phyloP scores from a whole-genome alignment of 208 protist genomes.

The Eutreptiella sp. region DNA sequence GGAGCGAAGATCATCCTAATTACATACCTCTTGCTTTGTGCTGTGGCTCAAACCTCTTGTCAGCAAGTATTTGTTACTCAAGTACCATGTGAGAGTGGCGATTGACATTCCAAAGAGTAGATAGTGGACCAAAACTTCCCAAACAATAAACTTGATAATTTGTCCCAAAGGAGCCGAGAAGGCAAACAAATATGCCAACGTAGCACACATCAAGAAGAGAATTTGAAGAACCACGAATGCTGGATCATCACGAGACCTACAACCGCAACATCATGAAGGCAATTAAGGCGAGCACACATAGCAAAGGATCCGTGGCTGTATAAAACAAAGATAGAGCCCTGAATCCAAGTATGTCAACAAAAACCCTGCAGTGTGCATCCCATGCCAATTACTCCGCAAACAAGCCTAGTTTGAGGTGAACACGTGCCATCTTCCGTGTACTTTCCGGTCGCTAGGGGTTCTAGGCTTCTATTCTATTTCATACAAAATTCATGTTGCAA shows the following conservation, averaged over 20 bases:
- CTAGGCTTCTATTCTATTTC: not conserved
- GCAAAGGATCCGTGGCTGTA: not conserved
- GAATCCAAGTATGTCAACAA: too few species aligned
- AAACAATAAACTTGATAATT: slow-evolving; percentile 36
- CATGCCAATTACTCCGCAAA: too few species aligned
- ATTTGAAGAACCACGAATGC: slow-evolving; percentile 55
- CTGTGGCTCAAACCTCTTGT: not conserved
- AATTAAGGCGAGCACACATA: not conserved
- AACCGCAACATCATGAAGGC: too few species aligned
- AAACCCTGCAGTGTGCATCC: too few species aligned
- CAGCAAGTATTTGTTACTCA: not conserved
- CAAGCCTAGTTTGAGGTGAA: too few species aligned
- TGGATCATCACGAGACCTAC: slow-evolving; percentile 50
- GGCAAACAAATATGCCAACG: slow-evolving; percentile 19
- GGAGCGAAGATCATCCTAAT: too few species aligned
- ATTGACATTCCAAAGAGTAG: slow-evolving; percentile 44
- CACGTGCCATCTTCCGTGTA: too few species aligned
- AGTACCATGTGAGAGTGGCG: slow-evolving; percentile 42
- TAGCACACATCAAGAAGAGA: slow-evolving; percentile 33
- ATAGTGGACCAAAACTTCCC: slow-evolving; percentile 53
- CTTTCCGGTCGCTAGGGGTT: slow-evolving; percentile 2
- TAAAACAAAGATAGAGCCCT: not conserved
- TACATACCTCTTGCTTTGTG: too few species aligned
- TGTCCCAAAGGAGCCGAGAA: slow-evolving; percentile 12
- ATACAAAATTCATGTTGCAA: too few species aligned